Conservation (phyloP, 1,284 basidiomycete species). For the Ganoderma multipileum region DNA sequence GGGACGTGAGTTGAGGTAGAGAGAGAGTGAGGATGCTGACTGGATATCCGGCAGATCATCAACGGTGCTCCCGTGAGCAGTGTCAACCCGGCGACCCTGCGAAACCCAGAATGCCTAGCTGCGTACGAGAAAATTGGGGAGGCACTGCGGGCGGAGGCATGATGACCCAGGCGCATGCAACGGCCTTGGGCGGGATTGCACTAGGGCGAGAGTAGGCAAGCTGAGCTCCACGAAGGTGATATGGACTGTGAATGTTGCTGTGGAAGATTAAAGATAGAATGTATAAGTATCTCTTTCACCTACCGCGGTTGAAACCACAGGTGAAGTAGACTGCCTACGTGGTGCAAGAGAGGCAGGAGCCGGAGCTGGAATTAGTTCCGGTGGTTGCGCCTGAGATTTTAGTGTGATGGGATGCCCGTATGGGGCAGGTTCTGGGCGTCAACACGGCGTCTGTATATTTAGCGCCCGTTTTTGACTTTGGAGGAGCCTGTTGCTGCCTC, state of each 20-base stretch:
- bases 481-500: slow-evolving; percentile 19
- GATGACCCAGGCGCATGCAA: slow-evolving; percentile 1
- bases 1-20: neutral
- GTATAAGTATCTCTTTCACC: neutral
- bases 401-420: slow-evolving; percentile 14
- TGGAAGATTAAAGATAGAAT: neutral
- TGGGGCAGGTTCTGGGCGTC: slow-evolving; percentile 14
- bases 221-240: slow-evolving; percentile 12
- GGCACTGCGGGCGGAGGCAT: slow-evolving; percentile 32
- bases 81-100: slow-evolving; percentile 80
- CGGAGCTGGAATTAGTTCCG: slow-evolving; percentile 12
- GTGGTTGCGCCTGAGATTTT: slow-evolving; percentile 22
- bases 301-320: neutral
- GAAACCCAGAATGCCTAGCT: slow-evolving; percentile 77
- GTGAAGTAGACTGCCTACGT: neutral
- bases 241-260: neutral
- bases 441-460: slow-evolving; percentile 10
- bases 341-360: neutral
- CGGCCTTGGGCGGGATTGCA: neutral
- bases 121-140: slow-evolving; percentile 70
- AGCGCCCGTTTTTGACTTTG: slow-evolving; percentile 18
- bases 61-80: slow-evolving; percentile 77
- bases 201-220: neutral
- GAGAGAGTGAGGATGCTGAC: slow-evolving; percentile 27
- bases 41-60: slow-evolving; percentile 61